phyloP scores from a whole-genome alignment of 2,329 filamentous ascomycete genomes.

The Rugonectria rugulosa region DNA sequence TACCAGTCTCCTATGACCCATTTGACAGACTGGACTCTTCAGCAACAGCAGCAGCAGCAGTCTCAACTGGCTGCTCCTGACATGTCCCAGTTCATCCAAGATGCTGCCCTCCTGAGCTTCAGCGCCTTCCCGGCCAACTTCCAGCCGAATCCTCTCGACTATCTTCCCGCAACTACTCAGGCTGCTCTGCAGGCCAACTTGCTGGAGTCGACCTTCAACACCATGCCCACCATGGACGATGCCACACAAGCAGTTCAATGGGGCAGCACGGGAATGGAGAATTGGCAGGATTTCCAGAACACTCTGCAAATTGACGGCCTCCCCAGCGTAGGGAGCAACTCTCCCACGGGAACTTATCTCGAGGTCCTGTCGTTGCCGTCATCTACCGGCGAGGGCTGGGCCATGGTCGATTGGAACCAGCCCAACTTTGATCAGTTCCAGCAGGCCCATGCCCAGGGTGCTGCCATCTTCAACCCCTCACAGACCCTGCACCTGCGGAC shows the following conservation, averaged over 20 bases:
- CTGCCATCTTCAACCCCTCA: conserved; percentile 88
- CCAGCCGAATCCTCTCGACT: conserved; percentile 65
- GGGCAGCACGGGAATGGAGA: conserved; percentile 69
- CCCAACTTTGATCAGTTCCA: conserved; percentile 70
- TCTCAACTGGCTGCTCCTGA: conserved; percentile 52
- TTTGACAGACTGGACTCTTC: conserved; percentile 69
- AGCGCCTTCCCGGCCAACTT: conserved; percentile 60
- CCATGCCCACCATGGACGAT: conserved; percentile 65
- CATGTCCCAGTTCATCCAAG: conserved; percentile 63
- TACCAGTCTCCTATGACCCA: conserved; percentile 60
- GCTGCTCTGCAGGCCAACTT: conserved; percentile 68
- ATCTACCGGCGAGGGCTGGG: conserved; percentile 89
- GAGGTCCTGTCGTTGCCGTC: conserved; percentile 84
- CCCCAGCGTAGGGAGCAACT: conserved; percentile 54
- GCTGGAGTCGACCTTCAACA: conserved; percentile 69
- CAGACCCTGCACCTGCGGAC: conserved; percentile 90
- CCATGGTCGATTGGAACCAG: conserved; percentile 77
- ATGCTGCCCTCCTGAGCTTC: conserved; percentile 64
- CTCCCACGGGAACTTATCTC: conserved; percentile 66
- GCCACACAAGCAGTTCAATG: conserved; percentile 64
- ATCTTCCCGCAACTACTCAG: conserved; percentile 69
- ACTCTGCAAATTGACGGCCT: conserved; percentile 61
- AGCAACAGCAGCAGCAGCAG: conserved; percentile 59
- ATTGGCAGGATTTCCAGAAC: conserved; percentile 82
- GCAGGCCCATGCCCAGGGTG: conserved; percentile 59